Percentiles rank a stretch among this genome's conserved stretches.
Evolutionary conservation across 192 early-diverging fungal genomes (phyloP).

Genomic region (Coemansia sp.): DNA sequence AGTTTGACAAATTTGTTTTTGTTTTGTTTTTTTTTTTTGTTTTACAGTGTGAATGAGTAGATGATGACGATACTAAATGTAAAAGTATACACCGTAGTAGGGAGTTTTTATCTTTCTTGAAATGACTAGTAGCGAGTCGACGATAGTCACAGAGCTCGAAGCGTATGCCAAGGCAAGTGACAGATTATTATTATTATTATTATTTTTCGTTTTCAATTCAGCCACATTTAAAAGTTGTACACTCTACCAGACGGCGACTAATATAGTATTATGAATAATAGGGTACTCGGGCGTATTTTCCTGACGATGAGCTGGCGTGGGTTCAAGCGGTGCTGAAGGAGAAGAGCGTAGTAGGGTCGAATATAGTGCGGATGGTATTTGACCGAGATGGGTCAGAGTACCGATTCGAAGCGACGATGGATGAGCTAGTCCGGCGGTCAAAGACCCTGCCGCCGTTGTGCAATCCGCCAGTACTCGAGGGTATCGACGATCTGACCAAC

Average conservation of each 20-base stretch:
- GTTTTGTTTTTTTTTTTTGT: no score
- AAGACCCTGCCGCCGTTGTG: conserved; percentile 84
- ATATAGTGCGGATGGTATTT: conserved; percentile 34
- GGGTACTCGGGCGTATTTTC: conserved; percentile 47
- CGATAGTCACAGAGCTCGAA: conserved; percentile 32
- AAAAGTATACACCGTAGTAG: background rate
- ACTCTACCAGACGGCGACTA: background rate
- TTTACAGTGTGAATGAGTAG: background rate
- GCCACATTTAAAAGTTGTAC: background rate
- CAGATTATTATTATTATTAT: no score
- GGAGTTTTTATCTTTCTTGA: background rate
- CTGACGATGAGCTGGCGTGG: conserved; percentile 43
- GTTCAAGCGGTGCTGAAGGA: conserved; percentile 43
- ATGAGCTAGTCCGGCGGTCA: conserved; percentile 67
- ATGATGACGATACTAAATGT: background rate
- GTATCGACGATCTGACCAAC: conserved; percentile 90
- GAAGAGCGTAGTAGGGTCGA: conserved; percentile 30
- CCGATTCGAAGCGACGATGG: conserved; percentile 68
- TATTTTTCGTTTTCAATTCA: no score
- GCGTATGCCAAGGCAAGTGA: conserved; percentile 49
- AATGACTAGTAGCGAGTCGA: conserved; percentile 19
- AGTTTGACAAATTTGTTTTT: background rate
- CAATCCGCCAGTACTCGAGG: conserved; percentile 89
- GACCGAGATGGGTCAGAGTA: conserved; percentile 19
- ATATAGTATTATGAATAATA: conserved; percentile 4